A percentile compares a stretch with the other conserved stretches of the same genome.
Conservation (phyloP, 192 early-diverging fungal species). For the Thoreauomyces humboldtii region DNA sequence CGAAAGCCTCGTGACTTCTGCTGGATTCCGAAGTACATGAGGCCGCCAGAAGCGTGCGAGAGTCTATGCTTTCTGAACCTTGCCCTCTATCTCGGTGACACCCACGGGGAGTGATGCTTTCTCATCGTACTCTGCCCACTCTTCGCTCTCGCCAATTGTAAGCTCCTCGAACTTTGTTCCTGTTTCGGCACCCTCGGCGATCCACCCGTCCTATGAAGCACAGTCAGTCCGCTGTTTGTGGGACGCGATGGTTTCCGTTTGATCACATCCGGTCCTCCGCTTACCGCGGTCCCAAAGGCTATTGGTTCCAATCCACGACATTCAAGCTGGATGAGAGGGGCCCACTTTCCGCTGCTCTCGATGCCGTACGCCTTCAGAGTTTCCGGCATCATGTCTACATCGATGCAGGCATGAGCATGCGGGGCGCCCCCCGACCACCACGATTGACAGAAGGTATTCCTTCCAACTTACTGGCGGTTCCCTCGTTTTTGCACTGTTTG, state of each 20-base stretch:
- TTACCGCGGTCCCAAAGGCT: constrained; percentile 65
- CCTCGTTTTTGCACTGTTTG: constrained; percentile 53
- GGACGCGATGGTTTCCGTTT: not conserved
- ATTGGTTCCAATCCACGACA: constrained; percentile 82
- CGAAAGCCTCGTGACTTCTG: no score
- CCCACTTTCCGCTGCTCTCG: constrained; percentile 60
- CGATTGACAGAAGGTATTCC: not conserved
- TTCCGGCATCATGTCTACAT: constrained; percentile 21
- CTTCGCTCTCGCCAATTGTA: constrained; percentile 71
- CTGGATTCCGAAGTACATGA: no score
- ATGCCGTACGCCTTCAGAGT: constrained; percentile 53
- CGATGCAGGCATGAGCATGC: not conserved
- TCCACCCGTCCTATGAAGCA: constrained; percentile 31
- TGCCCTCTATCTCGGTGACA: constrained; percentile 55
- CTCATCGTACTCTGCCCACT: constrained; percentile 92
- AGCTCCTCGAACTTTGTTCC: constrained; percentile 72
- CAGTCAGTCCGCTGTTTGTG: not conserved
- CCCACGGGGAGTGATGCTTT: constrained; percentile 66
- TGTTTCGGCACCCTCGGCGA: constrained; percentile 68
- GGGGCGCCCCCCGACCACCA: not conserved
- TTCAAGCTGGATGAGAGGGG: constrained; percentile 68
- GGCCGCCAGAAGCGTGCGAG: no score
- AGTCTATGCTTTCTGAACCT: constrained; percentile 53
- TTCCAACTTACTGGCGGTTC: constrained; percentile 27
- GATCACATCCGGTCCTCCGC: no score